phyloP scores from a whole-genome alignment of 2,329 filamentous ascomycete species.

The Stagonosporopsis cucurbitacearum region DNA sequence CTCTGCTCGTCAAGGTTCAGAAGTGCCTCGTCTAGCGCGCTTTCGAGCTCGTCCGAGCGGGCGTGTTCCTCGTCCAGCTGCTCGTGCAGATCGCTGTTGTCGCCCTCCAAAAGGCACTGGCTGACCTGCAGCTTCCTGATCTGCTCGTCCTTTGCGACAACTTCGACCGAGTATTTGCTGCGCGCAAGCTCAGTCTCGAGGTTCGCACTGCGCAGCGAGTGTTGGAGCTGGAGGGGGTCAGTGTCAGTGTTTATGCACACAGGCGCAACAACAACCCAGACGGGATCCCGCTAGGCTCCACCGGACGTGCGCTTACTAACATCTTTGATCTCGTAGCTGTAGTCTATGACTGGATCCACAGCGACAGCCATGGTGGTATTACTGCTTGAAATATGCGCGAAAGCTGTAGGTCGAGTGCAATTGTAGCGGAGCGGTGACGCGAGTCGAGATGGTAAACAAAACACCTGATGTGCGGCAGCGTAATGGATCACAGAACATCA shows the following conservation, averaged over 20 bases:
- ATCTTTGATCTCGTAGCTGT: constrained; percentile 43
- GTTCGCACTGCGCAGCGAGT: constrained; percentile 59
- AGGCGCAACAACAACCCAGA: constrained; percentile 6
- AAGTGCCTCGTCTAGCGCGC: constrained; percentile 57
- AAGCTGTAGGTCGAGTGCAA: constrained; percentile 18
- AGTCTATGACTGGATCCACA: constrained; percentile 38
- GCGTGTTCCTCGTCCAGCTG: constrained; percentile 67
- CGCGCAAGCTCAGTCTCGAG: constrained; percentile 76
- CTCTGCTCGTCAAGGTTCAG: constrained; percentile 57
- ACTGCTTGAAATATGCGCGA: constrained; percentile 28
- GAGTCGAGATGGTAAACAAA: constrained; percentile 42
- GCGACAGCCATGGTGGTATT: constrained; percentile 34
- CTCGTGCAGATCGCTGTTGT: constrained; percentile 72
- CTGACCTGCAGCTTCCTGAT: constrained; percentile 70
- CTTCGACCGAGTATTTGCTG: constrained; percentile 67
- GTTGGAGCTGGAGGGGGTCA: constrained; percentile 49
- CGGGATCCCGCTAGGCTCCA: constrained; percentile 13
- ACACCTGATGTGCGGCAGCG: constrained; percentile 22
- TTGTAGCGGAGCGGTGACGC: constrained; percentile 38
- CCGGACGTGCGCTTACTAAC: constrained; percentile 31
- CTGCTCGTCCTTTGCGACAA: constrained; percentile 77
- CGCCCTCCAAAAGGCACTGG: constrained; percentile 72
- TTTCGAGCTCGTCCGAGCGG: constrained; percentile 63
- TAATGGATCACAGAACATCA: constrained; percentile 2
- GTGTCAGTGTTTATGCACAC: constrained; percentile 23